Evolutionary conservation across 148 eudicot genomes (phyloP), one percentile per base, ranked within the genome.

Genomic region (Vaccinium myrtillus): DNA sequence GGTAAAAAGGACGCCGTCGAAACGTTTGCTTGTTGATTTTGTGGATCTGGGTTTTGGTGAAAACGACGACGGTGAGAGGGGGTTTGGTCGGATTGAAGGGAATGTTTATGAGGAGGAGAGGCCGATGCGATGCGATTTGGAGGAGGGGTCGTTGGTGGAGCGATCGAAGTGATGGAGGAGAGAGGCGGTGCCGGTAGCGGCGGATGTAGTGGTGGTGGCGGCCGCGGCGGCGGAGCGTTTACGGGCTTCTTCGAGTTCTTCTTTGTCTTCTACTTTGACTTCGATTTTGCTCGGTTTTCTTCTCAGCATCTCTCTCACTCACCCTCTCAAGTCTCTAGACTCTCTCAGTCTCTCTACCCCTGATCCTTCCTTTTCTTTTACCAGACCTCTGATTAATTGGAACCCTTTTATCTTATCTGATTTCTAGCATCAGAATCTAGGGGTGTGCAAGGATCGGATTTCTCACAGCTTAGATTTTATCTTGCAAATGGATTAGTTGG

Each of bases 211-310:
- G 76, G 91, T 75, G 84, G 89, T 0, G 39, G 39, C 54, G 25
- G 92, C 77, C 73, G 92, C 58, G 71, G 92, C 83, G 88, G 89
- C 87, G 88, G 83, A 83, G 79, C 89, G 95, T 6, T 83, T 59
- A 86, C 94, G 95, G 77, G 92, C 92, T 80, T 90, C 91, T 86
- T 90, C 91, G 80, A 95, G 90, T 83, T 94, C 98, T 85, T 93
- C 94, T 84, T 91, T 95, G 90, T 95, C 98, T 88, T 95, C 98
- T 25, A 92, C 78, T 56, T 88, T 91, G 19, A 95, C 91, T 85
- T 92, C 94, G 85, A 95, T 94, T 79, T 91, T 92, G 85, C 89
- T 95, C 18, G 98, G 91, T 80, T 92, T 95, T 75, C 95, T 89
- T 59, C 95, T 86, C 90, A 92, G 89, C 98, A 95, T 89, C 83